phyloP scores from a whole-genome alignment of 257 asterid genomes.

The Gentiana straminea region DNA sequence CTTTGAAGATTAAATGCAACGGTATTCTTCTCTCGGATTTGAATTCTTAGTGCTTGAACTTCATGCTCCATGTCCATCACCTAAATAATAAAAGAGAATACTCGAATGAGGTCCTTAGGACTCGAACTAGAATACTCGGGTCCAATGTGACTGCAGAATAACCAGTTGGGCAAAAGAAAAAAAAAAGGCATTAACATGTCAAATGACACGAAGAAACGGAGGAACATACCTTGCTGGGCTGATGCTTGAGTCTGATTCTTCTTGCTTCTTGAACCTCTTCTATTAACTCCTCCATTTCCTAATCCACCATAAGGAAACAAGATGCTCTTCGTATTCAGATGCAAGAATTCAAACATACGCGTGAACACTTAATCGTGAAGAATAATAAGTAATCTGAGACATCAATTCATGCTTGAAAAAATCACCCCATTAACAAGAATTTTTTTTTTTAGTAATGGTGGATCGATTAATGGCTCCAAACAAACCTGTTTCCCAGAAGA shows the following conservation, averaged over 20 bases:
- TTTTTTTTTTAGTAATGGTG: too few relatives aligned
- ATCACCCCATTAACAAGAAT: too few relatives aligned
- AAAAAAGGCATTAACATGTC: too few relatives aligned
- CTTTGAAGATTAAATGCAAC: constrained; percentile 64
- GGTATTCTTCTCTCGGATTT: constrained; percentile 61
- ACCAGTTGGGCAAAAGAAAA: too few relatives aligned
- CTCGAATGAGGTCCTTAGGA: not conserved
- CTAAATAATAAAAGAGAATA: constrained; percentile 22
- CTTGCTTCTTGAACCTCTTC: constrained; percentile 96
- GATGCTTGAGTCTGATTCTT: constrained; percentile 71
- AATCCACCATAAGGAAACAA: constrained; percentile 1
- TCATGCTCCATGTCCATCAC: constrained; percentile 95
- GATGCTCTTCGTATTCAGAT: too few relatives aligned
- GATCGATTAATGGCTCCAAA: not conserved
- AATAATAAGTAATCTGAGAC: too few relatives aligned
- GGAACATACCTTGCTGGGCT: constrained; percentile 40
- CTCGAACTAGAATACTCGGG: too few relatives aligned
- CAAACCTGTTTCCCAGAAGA: constrained; percentile 55
- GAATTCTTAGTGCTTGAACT: constrained; percentile 71
- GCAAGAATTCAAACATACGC: too few relatives aligned
- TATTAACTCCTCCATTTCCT: constrained; percentile 56
- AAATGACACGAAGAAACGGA: not conserved
- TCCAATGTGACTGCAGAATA: too few relatives aligned
- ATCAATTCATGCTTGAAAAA: too few relatives aligned
- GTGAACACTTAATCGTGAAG: too few relatives aligned